These are phyloP conservation scores for Amanita pallidorosea DNA, from an alignment of 768 basidiomycete genomes.

Conservation along the genomic window DNA sequence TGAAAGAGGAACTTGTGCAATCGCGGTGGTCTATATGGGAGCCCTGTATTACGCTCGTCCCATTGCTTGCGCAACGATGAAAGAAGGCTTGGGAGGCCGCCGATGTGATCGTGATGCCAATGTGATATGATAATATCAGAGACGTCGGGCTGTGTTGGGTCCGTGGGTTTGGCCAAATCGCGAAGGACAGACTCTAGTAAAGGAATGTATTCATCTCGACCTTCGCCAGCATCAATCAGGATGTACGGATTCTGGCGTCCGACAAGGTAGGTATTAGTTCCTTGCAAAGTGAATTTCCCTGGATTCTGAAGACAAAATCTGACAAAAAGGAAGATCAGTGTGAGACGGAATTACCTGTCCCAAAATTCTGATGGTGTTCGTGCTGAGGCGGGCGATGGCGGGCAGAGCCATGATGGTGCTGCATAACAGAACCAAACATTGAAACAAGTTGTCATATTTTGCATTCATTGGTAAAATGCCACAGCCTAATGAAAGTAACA, in stretches of 20 bases:
- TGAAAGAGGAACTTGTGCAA: slow-evolving; percentile 57
- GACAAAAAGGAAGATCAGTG: not conserved
- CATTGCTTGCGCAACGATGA: slow-evolving; percentile 53
- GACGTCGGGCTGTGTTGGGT: slow-evolving; percentile 41
- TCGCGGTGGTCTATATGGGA: slow-evolving; percentile 53
- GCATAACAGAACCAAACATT: not conserved
- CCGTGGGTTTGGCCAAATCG: slow-evolving; percentile 19
- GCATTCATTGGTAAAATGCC: too few species aligned
- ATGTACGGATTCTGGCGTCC: slow-evolving; percentile 62
- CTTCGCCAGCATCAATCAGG: slow-evolving; percentile 80
- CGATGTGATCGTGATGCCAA: slow-evolving; percentile 80
- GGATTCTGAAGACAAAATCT: slow-evolving; percentile 49
- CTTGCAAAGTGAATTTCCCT: slow-evolving; percentile 82
- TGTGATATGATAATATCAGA: slow-evolving; percentile 92
- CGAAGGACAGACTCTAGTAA: slow-evolving; percentile 53
- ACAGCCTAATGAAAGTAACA: too few species aligned
- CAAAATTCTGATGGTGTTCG: slow-evolving; percentile 55
- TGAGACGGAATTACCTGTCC: slow-evolving; percentile 48
- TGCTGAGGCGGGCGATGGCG: slow-evolving; percentile 30
- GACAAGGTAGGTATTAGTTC: slow-evolving; percentile 86
- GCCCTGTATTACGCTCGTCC: slow-evolving; percentile 33
- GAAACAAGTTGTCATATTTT: too few species aligned
- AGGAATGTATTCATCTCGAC: slow-evolving; percentile 54
- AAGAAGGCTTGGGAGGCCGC: slow-evolving; percentile 66
- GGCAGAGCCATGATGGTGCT: slow-evolving; percentile 2